Evolutionary conservation across 2,329 filamentous ascomycete genomes (phyloP), one percentile per base, ranked within the genome.

Genomic region (Fusarium paranaense): DNA sequence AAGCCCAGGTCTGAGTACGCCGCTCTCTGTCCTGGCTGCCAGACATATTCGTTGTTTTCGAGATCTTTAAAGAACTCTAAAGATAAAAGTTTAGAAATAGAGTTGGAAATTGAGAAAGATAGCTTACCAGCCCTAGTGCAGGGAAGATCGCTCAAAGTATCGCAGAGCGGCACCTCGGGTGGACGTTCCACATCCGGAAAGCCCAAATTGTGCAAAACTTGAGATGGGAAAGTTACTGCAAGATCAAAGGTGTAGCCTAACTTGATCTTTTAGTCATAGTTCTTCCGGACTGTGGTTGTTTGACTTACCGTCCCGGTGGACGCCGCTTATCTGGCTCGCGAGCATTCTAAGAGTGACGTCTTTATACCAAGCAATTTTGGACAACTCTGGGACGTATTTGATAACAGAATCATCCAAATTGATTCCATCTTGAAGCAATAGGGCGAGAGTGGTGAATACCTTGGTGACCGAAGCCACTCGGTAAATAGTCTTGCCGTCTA

Each of bases 11-110:
- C 50, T 0, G 59, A 62, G 10, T 62, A 62, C 4, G 59, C 61
- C 2, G 45, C 61, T 38, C 35, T 63, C 18, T 54, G 45, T 11
- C 61, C 61, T 14, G 61, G 61, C 35, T 63, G 57, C 57, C 57
- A 57, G 32, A 57, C 54, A 57, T 37, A 38, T 8, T n/a, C 20
- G 16, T 35, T 20, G 14, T 57, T 57, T 16, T 38, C 32, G 5
- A 57, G 54, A n/a, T 57, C 54, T 18, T 38, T 37, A 8, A 57
- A 57, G 54, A 57, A 57, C 14, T 57, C 54, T 57, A n/a, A 57
- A 30, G 25, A 13, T 18, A n/a, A 4, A 56, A 40, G 5, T 22
- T 57, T 14, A 54, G 18, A 32, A 54, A 11, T 18, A 8, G 3
- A 14, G 6, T 8, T 22, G 22, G 9, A 18, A 9, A 22, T 10